These are phyloP conservation scores for Misopates orontium DNA, from an alignment of 257 asterid genomes.

Conservation along the genomic window DNA sequence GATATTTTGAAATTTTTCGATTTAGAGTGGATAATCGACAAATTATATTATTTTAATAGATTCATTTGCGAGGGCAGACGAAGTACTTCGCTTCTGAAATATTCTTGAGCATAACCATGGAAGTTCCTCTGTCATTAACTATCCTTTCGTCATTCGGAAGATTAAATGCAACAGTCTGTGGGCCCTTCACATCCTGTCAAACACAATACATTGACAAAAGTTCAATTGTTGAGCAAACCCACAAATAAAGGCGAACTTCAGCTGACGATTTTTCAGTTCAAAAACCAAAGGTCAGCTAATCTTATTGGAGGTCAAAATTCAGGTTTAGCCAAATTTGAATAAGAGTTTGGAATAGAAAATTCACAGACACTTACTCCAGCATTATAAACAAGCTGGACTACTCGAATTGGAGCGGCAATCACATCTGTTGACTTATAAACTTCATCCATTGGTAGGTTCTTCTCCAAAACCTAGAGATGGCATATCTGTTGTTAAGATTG, in stretches of 20 bases:
- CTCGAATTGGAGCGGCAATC: constrained; percentile 92
- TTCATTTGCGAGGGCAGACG: constrained; percentile 9
- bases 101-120: constrained; percentile 98
- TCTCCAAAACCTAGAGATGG: constrained; percentile 71
- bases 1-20: not conserved
- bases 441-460: constrained; percentile 87
- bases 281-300: not conserved
- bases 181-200: constrained; percentile 92
- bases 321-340: not conserved
- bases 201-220: constrained; percentile 10
- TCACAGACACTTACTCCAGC: constrained; percentile 67
- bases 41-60: constrained; percentile 3
- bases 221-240: constrained; percentile 10
- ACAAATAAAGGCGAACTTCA: not conserved
- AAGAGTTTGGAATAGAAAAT: constrained; percentile 1
- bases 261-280: not conserved
- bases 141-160: constrained; percentile 96
- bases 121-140: constrained; percentile 89
- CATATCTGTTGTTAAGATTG: constrained; percentile 23
- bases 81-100: constrained; percentile 92
- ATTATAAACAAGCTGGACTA: constrained; percentile 79
- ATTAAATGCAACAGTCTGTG: constrained; percentile 97
- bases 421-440: constrained; percentile 77
- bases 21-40: constrained; percentile 11
- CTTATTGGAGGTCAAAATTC: not conserved